Percentiles rank a stretch among this genome's conserved stretches.
Conservation (phyloP, 495 filamentous ascomycete species). For the Neurospora terricola region DNA sequence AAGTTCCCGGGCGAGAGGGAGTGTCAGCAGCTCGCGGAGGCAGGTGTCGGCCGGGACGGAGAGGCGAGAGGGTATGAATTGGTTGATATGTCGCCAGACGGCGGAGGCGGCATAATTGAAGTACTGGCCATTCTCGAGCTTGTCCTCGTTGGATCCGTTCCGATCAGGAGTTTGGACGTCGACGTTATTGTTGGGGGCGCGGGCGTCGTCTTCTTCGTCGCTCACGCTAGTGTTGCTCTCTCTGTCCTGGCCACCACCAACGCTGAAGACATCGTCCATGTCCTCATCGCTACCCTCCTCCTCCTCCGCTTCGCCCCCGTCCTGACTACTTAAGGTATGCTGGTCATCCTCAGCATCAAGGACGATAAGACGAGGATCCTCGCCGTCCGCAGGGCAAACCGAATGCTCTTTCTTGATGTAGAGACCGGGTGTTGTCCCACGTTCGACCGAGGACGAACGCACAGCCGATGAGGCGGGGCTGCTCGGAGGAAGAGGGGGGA, state of each 20-base stretch:
- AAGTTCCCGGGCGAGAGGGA: background rate
- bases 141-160: background rate
- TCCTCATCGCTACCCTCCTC: background rate
- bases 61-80: background rate
- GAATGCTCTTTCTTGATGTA: background rate
- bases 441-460: background rate
- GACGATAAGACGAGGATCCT: background rate
- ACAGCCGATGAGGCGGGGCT: background rate
- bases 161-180: background rate
- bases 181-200: background rate
- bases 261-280: background rate
- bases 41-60: background rate
- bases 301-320: too few relatives aligned
- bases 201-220: background rate
- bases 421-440: background rate
- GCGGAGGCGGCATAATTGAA: background rate
- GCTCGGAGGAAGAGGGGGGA: background rate
- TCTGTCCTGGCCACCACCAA: background rate
- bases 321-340: background rate
- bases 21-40: background rate
- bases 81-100: background rate
- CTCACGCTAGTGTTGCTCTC: background rate
- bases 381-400: background rate
- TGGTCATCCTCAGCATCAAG: background rate
- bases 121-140: background rate